phyloP scores from a whole-genome alignment of 225 moss, liverwort and hornwort species.

The Marchantia paleacea region DNA sequence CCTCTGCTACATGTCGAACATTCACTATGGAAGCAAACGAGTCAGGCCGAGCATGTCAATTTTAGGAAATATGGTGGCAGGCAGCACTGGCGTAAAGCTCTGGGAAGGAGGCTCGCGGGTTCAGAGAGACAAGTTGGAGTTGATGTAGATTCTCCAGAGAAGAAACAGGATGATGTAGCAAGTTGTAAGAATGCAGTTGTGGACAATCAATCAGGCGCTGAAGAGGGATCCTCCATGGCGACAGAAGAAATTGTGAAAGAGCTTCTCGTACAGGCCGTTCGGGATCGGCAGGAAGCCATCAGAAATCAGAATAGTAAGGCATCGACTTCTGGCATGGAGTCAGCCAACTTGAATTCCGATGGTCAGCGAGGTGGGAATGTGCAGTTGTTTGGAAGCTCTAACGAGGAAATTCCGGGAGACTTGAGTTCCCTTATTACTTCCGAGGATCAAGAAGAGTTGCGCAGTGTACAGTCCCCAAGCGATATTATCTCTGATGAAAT shows the following conservation, averaged over 20 bases:
- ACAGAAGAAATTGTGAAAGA: slow-evolving; percentile 34
- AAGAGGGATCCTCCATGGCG: slow-evolving; percentile 21
- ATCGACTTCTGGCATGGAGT: slow-evolving; percentile 7
- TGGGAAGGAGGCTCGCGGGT: slow-evolving; percentile 9
- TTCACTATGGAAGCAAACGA: slow-evolving; percentile 22
- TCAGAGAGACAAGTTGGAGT: slow-evolving; percentile 7
- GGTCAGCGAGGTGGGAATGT: not conserved
- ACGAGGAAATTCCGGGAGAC: not conserved
- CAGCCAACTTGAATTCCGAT: not conserved
- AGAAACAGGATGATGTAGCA: not conserved
- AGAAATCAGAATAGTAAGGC: not conserved
- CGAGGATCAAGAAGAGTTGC: not conserved
- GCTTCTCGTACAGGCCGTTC: slow-evolving; percentile 43
- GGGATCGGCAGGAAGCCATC: slow-evolving; percentile 28
- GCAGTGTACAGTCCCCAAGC: not conserved
- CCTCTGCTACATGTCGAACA: slow-evolving; percentile 27
- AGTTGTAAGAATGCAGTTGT: not conserved
- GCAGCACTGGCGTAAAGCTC: slow-evolving; percentile 22
- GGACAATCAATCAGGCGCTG: not conserved
- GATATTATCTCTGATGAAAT: not conserved
- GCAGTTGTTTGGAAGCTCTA: not conserved
- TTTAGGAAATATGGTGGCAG: slow-evolving; percentile 30
- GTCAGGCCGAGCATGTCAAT: slow-evolving; percentile 29
- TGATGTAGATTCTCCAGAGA: not conserved
- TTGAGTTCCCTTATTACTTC: not conserved